Base-by-base conservation (phyloP, 1,284 basidiomycete species). In the Cutaneotrichosporon cyanovorans region DNA sequence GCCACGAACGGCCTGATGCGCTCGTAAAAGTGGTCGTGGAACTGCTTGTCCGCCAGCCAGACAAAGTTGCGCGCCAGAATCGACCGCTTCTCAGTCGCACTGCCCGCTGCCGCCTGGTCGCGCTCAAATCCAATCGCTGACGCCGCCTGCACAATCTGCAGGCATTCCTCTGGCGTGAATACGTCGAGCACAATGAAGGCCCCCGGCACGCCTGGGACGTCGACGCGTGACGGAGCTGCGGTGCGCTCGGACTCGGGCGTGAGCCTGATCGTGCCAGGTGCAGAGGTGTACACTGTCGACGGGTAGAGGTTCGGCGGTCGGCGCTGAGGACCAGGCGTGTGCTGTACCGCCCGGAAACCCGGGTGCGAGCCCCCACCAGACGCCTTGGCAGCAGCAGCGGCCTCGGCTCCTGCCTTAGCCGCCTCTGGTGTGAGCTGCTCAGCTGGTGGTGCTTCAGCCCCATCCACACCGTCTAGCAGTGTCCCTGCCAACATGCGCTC, bases 61-160 rank as follows among this genome's bases (percentile, higher is more conserved):
- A 78, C 75, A 46, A 80, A 68, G 60, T 79, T 79, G 55, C 76
- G 75, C 0, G 76, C 76, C 3, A 77, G 69, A 9, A 70, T 68
- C 43, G 73, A 75, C 1, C 73, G 71, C 46, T 77, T 72, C 46
- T 73, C 70, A 9, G 67, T 57, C 1, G 74, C 76, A 2, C 72
- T 74, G 0, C 75, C 73, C 4, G 59, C 73, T 1, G 74, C 68
- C 0, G 78, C 77, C 53, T 78, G 74, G 56, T 80, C 78, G 22
- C 73, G 73, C 25, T 74, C 68, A 51, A 77, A 72, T 0, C 77
- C 78, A 4, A 78, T 72, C 0, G 71, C 66, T 50, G 75, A 73
- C 1, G 75, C 75, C 2, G 74, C 72, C 40, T 65, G 61, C 11
- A 76, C 68, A 42, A 78, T 73, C 30, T 73, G 66, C 30, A 72